Conservation (phyloP, 2,329 filamentous ascomycete species). For the Cercospora nicotianae region DNA sequence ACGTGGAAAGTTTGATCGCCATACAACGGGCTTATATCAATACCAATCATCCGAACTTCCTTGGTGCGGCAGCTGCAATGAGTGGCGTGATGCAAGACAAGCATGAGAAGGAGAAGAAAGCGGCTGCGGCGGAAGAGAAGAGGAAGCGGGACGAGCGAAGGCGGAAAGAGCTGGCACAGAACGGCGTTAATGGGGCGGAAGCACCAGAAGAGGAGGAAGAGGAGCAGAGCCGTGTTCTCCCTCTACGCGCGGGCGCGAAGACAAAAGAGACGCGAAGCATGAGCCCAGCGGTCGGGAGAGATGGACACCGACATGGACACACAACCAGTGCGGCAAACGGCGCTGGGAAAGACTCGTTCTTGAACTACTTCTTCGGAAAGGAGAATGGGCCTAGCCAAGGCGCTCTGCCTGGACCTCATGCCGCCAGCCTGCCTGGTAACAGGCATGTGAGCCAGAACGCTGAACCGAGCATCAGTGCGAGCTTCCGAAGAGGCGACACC, state of each 20-base stretch:
- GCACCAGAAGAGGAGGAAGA: conserved; percentile 64
- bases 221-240: conserved; percentile 50
- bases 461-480: conserved; percentile 81
- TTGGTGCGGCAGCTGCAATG: conserved; percentile 95
- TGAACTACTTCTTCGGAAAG: conserved; percentile 99
- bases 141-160: conserved; percentile 81
- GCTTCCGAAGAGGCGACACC: conserved; percentile 69
- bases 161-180: conserved; percentile 69
- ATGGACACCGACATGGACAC: conserved; percentile 37
- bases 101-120: conserved; percentile 88
- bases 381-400: conserved; percentile 62
- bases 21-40: conserved; percentile 99
- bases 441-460: conserved; percentile 76
- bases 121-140: conserved; percentile 75
- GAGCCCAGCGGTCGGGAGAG: conserved; percentile 71
- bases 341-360: conserved; percentile 81
- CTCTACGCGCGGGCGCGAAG: conserved; percentile 50
- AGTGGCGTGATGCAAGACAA: conserved; percentile 92
- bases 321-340: conserved; percentile 26
- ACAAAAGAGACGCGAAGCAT: conserved; percentile 69
- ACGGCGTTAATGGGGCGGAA: conserved; percentile 70
- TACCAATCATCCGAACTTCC: conserved; percentile 98
- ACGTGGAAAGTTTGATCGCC: conserved; percentile 94
- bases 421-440: conserved; percentile 46
- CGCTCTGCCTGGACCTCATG: conserved; percentile 39